Evolutionary conservation across 2,329 filamentous ascomycete genomes (phyloP), one percentile per base, ranked within the genome.

Genomic region (Fusarium sp.): DNA sequence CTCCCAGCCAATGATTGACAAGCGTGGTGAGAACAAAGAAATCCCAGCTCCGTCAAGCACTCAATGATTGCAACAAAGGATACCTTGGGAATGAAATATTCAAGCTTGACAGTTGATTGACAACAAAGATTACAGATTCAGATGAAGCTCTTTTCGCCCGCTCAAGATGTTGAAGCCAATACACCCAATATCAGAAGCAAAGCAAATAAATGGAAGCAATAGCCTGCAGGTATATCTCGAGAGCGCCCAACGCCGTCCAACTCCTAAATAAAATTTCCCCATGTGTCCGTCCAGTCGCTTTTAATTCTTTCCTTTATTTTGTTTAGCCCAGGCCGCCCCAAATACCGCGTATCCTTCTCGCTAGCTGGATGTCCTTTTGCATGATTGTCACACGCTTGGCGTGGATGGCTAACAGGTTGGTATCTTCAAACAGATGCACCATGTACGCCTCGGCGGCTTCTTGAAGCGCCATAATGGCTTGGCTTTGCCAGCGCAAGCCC

Each of bases 311-410:
- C 19, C 25, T 6, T 14, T 32, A 9, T 41, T 17, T 11, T 38
- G 13, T 77, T 84, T 61, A 78, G 77, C 89, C 78, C 79, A 82
- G 68, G 6, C 89, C 90, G 42, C 88, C 90, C 90, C 90, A 93
- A 41, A 88, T 84, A 11, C 91, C 91, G 47, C 91, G 82, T 77
- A 94, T 93, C 66, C 91, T 80, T 70, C 91, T 82, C 17, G 94
- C 94, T 58, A 98, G 84, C 79, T 97, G 94, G 70, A 99, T 97
- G 77, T 98, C 95, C 80, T 97, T 97, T 77, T 95, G 93, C 91
- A 96, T 94, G 70, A 97, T 96, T 35, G 94, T 98, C 49, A 98
- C 93, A 74, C 94, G 85, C 81, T 97, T 97, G 61, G 94, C 95
- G 78, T 98, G 94, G 70, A 98, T 93, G 62, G 94, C 95, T 79